Base-by-base conservation (phyloP, 495 filamentous ascomycete genomes). In the Penicillium angulare region DNA sequence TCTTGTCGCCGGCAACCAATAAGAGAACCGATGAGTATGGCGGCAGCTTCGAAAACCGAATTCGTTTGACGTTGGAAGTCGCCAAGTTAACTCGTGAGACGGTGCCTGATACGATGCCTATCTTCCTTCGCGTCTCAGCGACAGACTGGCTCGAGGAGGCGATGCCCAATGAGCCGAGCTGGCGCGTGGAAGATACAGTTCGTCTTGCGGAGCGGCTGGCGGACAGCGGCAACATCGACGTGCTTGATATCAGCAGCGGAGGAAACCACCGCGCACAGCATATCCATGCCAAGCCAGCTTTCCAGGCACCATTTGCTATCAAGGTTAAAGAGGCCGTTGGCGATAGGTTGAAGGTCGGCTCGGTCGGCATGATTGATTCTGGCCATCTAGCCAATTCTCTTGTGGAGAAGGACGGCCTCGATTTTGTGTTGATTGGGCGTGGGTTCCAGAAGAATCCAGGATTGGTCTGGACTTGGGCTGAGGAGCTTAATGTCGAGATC, bases 371-470 rank as follows among this genome's bases (percentile, higher is more conserved):
- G 41, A 87, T 90, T 56, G 78, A 75, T 21, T 77, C 67, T 10
- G 86, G 74, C 0, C 59, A 69, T 27, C 67, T 79, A 52, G 86
- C 86, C 3, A 74, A 86, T 27, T 49, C 73, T 23, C 34, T 77
- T 38, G 52, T 87, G 7, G 76, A 84, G 48, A 74, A 79, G 17
- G 70, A 77, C 3, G 74, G 70, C 0, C 53, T 87, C 7, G 87
- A 90, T 63, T 61, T 85, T 7, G 73, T 80, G 6, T 65, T 85
- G 33, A 76, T 79, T 5, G 87, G 87, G 0, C 67, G 87, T 6
- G 74, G 73, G 45, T 90, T 89, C 64, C 81, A 85, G 63, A 86
- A 85, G 69, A 83, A 88, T 54, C 84, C 86, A 0, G 77, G 80
- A 5, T 53, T 89, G 32, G 84, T 86, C 1, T 87, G 86, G 79